These are phyloP conservation scores for Stachybotrys elegans DNA, from an alignment of 2,329 filamentous ascomycete species.

Conservation along the genomic window DNA sequence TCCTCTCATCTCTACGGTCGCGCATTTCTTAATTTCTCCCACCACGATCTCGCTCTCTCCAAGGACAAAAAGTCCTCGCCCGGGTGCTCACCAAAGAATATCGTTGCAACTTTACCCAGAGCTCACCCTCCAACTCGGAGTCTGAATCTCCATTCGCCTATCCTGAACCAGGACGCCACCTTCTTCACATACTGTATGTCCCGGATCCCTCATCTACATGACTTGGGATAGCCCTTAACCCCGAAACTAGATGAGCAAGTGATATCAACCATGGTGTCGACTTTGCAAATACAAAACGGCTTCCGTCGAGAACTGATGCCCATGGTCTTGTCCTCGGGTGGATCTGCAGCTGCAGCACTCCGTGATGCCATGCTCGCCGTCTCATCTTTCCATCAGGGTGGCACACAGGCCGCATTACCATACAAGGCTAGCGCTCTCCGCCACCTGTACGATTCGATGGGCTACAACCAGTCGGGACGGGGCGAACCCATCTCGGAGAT, in stretches of 20 bases:
- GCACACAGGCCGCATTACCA: constrained; percentile 31
- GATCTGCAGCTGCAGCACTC: constrained; percentile 30
- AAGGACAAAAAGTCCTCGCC: no score
- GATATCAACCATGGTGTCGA: constrained; percentile 41
- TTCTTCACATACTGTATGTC: constrained; percentile 18
- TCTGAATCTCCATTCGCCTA: constrained; percentile 9
- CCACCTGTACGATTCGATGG: constrained; percentile 31
- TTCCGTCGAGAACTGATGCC: constrained; percentile 40
- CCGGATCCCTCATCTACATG: no score
- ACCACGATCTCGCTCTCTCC: constrained; percentile 23
- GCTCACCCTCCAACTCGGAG: constrained; percentile 3
- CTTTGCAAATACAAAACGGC: constrained; percentile 39
- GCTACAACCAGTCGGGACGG: constrained; percentile 15
- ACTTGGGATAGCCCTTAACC: no score
- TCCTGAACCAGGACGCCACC: constrained; percentile 9
- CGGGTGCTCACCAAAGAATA: no score
- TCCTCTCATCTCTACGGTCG: constrained; percentile 24
- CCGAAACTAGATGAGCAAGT: constrained; percentile 31
- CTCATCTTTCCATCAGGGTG: constrained; percentile 35
- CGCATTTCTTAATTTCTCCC: constrained; percentile 34
- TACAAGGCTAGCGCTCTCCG: constrained; percentile 37
- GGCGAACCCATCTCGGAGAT: constrained; percentile 21
- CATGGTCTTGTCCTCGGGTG: constrained; percentile 33
- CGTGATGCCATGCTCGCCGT: constrained; percentile 40
- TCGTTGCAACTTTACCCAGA: not conserved